Conservation (phyloP, 371 early-diverging fungal genomes). For the Cokeromyces recurvatus region DNA sequence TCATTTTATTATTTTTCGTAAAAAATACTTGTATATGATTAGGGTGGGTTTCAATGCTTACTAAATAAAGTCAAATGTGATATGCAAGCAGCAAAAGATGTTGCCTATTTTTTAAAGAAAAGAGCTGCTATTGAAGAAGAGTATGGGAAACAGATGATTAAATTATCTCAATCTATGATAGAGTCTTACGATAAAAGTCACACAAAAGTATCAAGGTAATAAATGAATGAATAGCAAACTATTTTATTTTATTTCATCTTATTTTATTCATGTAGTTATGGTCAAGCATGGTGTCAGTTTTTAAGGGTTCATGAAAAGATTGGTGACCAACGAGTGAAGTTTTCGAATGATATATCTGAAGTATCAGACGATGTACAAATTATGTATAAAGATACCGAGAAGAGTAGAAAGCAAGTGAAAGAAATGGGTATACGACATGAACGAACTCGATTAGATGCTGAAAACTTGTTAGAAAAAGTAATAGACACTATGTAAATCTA, state of each 20-base stretch:
- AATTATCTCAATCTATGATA: constrained; percentile 30
- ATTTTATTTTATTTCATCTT: not conserved
- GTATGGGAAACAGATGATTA: constrained; percentile 47
- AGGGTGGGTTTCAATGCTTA: constrained; percentile 38
- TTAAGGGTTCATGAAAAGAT: constrained; percentile 67
- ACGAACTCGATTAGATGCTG: constrained; percentile 61
- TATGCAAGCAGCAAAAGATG: constrained; percentile 40
- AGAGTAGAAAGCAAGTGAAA: constrained; percentile 73
- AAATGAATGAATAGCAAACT: not conserved
- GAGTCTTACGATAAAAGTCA: constrained; percentile 36
- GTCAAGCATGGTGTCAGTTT: constrained; percentile 49
- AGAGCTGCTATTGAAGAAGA: constrained; percentile 53
- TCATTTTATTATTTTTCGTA: too few relatives aligned
- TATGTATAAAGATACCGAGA: constrained; percentile 73
- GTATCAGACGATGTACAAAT: constrained; percentile 65
- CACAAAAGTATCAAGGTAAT: constrained; percentile 29
- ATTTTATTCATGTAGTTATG: constrained; percentile 35
- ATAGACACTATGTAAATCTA: too few relatives aligned
- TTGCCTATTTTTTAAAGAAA: constrained; percentile 42
- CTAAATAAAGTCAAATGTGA: constrained; percentile 44
- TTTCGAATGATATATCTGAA: constrained; percentile 53
- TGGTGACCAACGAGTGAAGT: constrained; percentile 61
- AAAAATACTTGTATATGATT: too few relatives aligned
- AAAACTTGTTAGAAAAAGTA: constrained; percentile 70
- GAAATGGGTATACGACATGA: constrained; percentile 66